A percentile compares a stretch with the other conserved stretches of the same genome.
Evolutionary conservation across 805 yeast genomes (phyloP).

Genomic region (Kodamaea neixiangensis): DNA sequence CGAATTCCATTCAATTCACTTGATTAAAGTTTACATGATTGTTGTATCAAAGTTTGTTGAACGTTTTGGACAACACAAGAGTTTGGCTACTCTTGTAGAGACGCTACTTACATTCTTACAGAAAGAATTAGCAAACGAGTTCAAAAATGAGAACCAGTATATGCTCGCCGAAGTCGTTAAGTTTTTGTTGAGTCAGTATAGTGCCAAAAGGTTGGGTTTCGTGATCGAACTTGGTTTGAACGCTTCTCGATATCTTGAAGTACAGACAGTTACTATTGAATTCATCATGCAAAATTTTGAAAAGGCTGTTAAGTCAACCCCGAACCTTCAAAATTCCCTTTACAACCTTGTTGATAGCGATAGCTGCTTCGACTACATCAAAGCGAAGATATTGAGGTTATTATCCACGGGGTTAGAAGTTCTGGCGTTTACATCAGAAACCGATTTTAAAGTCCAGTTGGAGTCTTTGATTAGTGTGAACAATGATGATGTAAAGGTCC

Average conservation of each 20-base stretch:
- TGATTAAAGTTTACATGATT: constrained; percentile 5
- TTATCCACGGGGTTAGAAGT: constrained; percentile 23
- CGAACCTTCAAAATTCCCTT: constrained; percentile 10
- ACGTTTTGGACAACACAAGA: not conserved
- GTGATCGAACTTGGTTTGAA: constrained; percentile 35
- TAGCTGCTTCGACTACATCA: constrained; percentile 45
- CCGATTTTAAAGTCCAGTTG: not conserved
- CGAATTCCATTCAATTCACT: constrained; percentile 5
- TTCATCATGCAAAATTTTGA: constrained; percentile 21
- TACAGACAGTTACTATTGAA: constrained; percentile 29
- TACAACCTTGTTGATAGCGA: constrained; percentile 23
- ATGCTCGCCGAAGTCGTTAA: not conserved
- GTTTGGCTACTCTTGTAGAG: not conserved
- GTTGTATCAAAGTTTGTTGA: not conserved
- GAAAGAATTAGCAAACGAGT: constrained; percentile 26
- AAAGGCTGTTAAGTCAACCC: not conserved
- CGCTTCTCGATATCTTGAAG: constrained; percentile 4
- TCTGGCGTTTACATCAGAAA: not conserved
- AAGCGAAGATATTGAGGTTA: constrained; percentile 41
- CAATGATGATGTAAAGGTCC: constrained; percentile 18
- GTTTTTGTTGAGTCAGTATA: constrained; percentile 14
- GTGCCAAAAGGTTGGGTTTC: not conserved
- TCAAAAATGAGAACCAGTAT: constrained; percentile 9
- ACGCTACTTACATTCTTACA: not conserved
- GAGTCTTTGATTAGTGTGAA: not conserved